These are phyloP conservation scores for Mycena pura DNA, from an alignment of 768 basidiomycete species.

Conservation along the genomic window DNA sequence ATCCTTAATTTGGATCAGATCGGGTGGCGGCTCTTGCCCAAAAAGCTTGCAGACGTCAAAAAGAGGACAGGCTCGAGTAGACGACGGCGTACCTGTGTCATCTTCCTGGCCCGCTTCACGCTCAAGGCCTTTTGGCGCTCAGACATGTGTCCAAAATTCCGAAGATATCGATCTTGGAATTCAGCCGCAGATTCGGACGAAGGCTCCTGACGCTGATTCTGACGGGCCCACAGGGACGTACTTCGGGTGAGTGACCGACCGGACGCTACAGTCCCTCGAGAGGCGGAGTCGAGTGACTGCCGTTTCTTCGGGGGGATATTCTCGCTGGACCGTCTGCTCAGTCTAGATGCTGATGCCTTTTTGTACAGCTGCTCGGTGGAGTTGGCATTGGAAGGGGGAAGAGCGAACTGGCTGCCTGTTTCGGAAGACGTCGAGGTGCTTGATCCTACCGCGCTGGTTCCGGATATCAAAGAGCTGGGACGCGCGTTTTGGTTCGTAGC, in stretches of 20 bases:
- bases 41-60: slow-evolving; percentile 53
- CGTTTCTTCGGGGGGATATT: slow-evolving; percentile 29
- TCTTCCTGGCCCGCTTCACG: slow-evolving; percentile 56
- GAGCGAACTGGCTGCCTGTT: slow-evolving; percentile 13
- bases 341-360: slow-evolving; percentile 6
- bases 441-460: slow-evolving; percentile 4
- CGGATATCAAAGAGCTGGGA: slow-evolving; percentile 11
- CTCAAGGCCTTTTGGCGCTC: slow-evolving; percentile 47
- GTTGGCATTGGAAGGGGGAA: not conserved
- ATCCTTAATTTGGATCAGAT: slow-evolving; percentile 45
- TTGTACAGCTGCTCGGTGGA: slow-evolving; percentile 14
- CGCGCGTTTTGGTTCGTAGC: not conserved
- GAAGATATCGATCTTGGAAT: slow-evolving; percentile 30
- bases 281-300: slow-evolving; percentile 6
- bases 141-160: slow-evolving; percentile 31
- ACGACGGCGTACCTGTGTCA: slow-evolving; percentile 50
- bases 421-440: slow-evolving; percentile 4
- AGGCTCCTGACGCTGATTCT: slow-evolving; percentile 9
- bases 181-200: slow-evolving; percentile 11
- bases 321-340: slow-evolving; percentile 28
- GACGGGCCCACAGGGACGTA: slow-evolving; percentile 36
- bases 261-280: slow-evolving; percentile 4
- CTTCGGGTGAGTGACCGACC: slow-evolving; percentile 32
- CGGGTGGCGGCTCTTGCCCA: slow-evolving; percentile 54
- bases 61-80: not conserved